Conservation (phyloP, 305 asterid genomes). For the Caryopteris hybrid region DNA sequence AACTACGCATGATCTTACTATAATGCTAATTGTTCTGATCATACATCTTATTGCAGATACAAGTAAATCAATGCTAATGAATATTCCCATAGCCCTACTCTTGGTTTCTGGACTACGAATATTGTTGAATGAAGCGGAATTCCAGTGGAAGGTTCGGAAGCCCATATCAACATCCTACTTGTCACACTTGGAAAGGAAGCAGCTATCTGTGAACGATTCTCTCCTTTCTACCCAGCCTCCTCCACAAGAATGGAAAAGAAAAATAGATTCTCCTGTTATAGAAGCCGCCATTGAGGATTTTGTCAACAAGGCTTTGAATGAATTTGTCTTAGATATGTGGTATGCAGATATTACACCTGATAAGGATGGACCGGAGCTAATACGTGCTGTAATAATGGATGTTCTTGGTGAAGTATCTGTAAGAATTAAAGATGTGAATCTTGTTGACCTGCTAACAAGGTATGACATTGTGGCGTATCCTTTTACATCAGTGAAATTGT, state of each 20-base stretch:
- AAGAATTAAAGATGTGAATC: conserved; percentile 76
- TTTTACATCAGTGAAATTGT: conserved; percentile 1
- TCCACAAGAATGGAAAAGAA: conserved; percentile 71
- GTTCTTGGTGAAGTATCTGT: conserved; percentile 72
- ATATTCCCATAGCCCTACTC: conserved; percentile 73
- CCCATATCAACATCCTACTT: conserved; percentile 47
- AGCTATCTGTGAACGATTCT: conserved; percentile 59
- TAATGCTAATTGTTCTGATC: not conserved
- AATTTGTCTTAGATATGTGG: conserved; percentile 79
- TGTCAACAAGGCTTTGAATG: conserved; percentile 61
- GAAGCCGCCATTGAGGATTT: conserved; percentile 84
- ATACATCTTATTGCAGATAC: conserved; percentile 56
- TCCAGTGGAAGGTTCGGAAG: conserved; percentile 59
- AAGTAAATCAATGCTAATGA: conserved; percentile 89
- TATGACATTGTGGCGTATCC: conserved; percentile 15
- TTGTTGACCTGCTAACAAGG: conserved; percentile 82
- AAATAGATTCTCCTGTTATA: conserved; percentile 65
- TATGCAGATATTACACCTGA: conserved; percentile 73
- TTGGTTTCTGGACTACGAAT: conserved; percentile 69
- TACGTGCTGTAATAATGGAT: conserved; percentile 61
- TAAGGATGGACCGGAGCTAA: conserved; percentile 65
- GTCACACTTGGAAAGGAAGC: conserved; percentile 74
- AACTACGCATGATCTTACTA: too few species aligned
- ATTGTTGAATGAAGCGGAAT: conserved; percentile 72
- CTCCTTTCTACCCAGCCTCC: conserved; percentile 45